These are phyloP conservation scores for Neurospora discreta DNA, from an alignment of 495 filamentous ascomycete species.

Conservation along the genomic window DNA sequence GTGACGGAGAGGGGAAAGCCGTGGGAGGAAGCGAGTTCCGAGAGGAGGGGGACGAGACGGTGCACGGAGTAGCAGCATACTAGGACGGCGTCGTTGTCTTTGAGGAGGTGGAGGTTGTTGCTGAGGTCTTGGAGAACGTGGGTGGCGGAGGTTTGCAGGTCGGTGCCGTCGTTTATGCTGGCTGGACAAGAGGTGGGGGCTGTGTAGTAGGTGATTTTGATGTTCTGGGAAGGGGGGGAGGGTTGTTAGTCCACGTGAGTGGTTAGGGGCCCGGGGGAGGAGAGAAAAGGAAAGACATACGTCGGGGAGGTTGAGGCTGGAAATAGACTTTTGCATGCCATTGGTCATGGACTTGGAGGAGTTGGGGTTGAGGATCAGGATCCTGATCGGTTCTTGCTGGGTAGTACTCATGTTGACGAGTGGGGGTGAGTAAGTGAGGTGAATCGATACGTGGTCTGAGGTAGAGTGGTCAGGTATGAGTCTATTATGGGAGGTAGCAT, in stretches of 20 bases:
- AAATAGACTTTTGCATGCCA: slow-evolving; percentile 53
- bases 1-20: slow-evolving; percentile 39
- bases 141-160: slow-evolving; percentile 37
- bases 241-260: not conserved
- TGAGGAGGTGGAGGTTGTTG: slow-evolving; percentile 3
- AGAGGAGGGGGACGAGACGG: slow-evolving; percentile 58
- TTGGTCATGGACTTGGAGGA: slow-evolving; percentile 75
- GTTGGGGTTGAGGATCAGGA: slow-evolving; percentile 89
- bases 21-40: slow-evolving; percentile 14
- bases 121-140: slow-evolving; percentile 46
- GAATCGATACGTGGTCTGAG: not conserved
- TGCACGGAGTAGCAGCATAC: slow-evolving; percentile 87
- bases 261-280: too few species aligned
- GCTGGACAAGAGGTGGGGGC: slow-evolving; percentile 32
- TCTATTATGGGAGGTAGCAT: not conserved
- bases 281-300: slow-evolving; percentile 19
- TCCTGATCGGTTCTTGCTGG: slow-evolving; percentile 27
- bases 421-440: not conserved
- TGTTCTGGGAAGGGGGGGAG: slow-evolving; percentile 21
- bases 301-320: slow-evolving; percentile 34
- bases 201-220: slow-evolving; percentile 39
- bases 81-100: slow-evolving; percentile 57
- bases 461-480: not conserved
- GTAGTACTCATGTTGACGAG: slow-evolving; percentile 16
- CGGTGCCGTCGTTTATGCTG: slow-evolving; percentile 54